Percentiles rank a stretch among this genome's conserved stretches.
These are phyloP conservation scores for Aspergillus fructus DNA, from an alignment of 2,329 filamentous ascomycete species.

Conservation along the genomic window DNA sequence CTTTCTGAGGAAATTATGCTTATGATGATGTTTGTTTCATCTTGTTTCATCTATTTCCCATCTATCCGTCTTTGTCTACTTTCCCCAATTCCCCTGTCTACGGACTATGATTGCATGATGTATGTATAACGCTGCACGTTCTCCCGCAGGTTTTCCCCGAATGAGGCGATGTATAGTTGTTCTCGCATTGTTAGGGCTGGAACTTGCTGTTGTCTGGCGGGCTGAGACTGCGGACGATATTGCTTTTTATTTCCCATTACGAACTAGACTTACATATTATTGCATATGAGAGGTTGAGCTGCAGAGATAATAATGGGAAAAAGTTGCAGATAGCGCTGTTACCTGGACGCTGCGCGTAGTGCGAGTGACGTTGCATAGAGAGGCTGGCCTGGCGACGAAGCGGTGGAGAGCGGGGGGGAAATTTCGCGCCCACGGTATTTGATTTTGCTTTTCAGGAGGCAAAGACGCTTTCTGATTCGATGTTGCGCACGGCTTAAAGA, in stretches of 20 bases:
- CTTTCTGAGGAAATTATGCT: conserved; percentile 13
- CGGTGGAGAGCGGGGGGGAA: background rate
- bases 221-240: conserved; percentile 3
- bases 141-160: conserved; percentile 15
- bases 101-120: conserved; percentile 38
- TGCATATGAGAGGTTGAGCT: conserved; percentile 11
- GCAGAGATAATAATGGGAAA: conserved; percentile 2
- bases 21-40: conserved; percentile 19
- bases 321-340: background rate
- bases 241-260: conserved; percentile 9
- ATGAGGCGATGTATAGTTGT: conserved; percentile 24
- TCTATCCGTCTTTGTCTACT: conserved; percentile 3
- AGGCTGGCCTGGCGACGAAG: background rate
- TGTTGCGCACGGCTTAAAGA: background rate
- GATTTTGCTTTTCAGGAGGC: background rate
- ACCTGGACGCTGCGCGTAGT: background rate
- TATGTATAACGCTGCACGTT: conserved; percentile 33
- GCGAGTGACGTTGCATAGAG: background rate
- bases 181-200: conserved; percentile 19
- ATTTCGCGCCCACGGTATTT: background rate
- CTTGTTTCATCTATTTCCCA: conserved; percentile 19
- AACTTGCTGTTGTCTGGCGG: conserved; percentile 8
- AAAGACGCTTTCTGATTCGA: conserved; percentile 1
- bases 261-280: conserved; percentile 12
- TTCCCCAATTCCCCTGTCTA: conserved; percentile 22